phyloP scores from a whole-genome alignment of 345 rosid genomes.

The Hypericum perforatum region DNA sequence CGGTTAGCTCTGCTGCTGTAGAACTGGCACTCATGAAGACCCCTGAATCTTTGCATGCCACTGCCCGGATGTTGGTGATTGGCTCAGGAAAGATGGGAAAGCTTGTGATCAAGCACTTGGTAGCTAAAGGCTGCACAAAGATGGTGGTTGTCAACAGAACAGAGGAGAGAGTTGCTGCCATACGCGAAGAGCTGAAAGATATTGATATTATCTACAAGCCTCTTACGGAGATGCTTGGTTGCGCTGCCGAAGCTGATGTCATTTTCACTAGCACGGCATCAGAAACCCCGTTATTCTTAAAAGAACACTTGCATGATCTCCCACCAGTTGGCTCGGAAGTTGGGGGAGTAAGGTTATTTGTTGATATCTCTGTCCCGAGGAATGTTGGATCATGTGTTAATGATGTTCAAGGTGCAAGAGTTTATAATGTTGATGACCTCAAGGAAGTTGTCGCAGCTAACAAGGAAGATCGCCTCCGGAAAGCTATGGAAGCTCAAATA shows the following conservation, averaged over 20 bases:
- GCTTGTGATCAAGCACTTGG: slow-evolving; percentile 19
- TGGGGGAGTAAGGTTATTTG: slow-evolving; percentile 5
- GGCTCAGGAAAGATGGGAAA: slow-evolving; percentile 24
- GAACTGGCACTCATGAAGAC: slow-evolving; percentile 17
- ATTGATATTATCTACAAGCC: slow-evolving; percentile 15
- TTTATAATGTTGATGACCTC: slow-evolving; percentile 20
- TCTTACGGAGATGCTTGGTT: slow-evolving; percentile 14
- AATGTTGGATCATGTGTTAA: slow-evolving; percentile 15
- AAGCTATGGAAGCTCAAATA: slow-evolving; percentile 16
- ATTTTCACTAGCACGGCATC: slow-evolving; percentile 21
- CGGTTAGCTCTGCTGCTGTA: slow-evolving; percentile 23
- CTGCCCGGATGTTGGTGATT: slow-evolving; percentile 12
- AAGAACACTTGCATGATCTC: slow-evolving; percentile 9
- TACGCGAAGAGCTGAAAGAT: slow-evolving; percentile 15
- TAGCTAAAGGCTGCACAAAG: slow-evolving; percentile 17
- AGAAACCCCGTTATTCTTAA: slow-evolving; percentile 15
- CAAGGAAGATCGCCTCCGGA: slow-evolving; percentile 18
- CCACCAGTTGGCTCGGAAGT: slow-evolving; percentile 5
- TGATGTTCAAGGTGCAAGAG: slow-evolving; percentile 11
- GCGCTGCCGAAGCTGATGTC: slow-evolving; percentile 16
- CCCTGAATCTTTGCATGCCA: slow-evolving; percentile 11
- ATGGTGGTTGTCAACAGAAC: slow-evolving; percentile 18
- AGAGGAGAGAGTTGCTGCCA: slow-evolving; percentile 14
- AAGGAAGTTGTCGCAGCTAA: slow-evolving; percentile 19
- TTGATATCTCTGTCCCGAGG: slow-evolving; percentile 21